Evolutionary conservation across 805 yeast species (phyloP).

Genomic region (Ogataea kodamae): DNA sequence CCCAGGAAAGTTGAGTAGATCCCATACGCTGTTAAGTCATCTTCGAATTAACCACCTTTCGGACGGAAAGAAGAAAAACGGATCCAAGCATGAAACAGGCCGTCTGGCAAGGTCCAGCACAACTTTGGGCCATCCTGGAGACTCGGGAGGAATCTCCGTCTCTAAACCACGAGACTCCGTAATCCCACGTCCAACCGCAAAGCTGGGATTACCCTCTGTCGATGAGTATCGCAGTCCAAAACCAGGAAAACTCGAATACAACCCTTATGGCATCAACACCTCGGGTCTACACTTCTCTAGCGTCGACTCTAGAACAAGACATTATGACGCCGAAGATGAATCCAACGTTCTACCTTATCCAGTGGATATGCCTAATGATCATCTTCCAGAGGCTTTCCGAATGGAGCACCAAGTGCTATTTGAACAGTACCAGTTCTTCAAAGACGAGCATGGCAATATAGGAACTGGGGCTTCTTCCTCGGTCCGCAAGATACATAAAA

Average conservation of each 20-base stretch:
- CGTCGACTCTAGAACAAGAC: slow-evolving; percentile 24
- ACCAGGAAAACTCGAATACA: slow-evolving; percentile 47
- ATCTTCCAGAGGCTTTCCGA: slow-evolving; percentile 54
- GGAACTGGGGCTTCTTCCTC: slow-evolving; percentile 78
- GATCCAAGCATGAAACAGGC: slow-evolving; percentile 2
- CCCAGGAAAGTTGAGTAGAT: slow-evolving; percentile 5
- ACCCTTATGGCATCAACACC: slow-evolving; percentile 59
- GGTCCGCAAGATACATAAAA: slow-evolving; percentile 50
- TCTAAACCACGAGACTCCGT: slow-evolving; percentile 21
- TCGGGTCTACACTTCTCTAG: slow-evolving; percentile 14
- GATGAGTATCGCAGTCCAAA: slow-evolving; percentile 22
- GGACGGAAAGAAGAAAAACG: slow-evolving; percentile 1
- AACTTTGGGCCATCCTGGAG: slow-evolving; percentile 15
- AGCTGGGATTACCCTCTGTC: slow-evolving; percentile 32
- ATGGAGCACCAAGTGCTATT: slow-evolving; percentile 49
- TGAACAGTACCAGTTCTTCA: slow-evolving; percentile 52
- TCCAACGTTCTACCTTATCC: slow-evolving; percentile 59
- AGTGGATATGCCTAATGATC: slow-evolving; percentile 65
- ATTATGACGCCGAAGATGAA: slow-evolving; percentile 32
- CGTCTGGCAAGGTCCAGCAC: slow-evolving; percentile 9
- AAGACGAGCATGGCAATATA: slow-evolving; percentile 45
- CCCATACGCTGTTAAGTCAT: slow-evolving; percentile 13
- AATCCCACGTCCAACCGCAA: slow-evolving; percentile 13
- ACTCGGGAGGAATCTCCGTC: slow-evolving; percentile 23
- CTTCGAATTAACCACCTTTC: slow-evolving; percentile 10